phyloP scores from a whole-genome alignment of 306 rosid species.

The Castanea sativa region DNA sequence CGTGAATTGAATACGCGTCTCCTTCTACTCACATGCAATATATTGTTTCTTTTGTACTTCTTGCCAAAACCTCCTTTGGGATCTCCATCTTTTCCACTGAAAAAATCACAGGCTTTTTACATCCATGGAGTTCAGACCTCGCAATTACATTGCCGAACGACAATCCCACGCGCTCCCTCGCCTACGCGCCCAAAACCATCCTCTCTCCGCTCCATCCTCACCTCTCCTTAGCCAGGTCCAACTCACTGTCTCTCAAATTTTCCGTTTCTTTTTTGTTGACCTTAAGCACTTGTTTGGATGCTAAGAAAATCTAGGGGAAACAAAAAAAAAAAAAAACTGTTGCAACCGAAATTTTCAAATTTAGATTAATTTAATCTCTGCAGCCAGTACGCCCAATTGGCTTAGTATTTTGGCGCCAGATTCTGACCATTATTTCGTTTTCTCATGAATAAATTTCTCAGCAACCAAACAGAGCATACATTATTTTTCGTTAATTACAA shows the following conservation, averaged over 20 bases:
- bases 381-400: neutral
- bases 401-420: neutral
- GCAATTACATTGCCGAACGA: constrained; percentile 58
- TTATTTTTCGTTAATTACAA: neutral
- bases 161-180: constrained; percentile 63
- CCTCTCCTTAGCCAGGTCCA: constrained; percentile 46
- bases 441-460: neutral
- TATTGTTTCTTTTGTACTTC: neutral
- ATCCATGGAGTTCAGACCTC: constrained; percentile 84
- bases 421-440: neutral
- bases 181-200: constrained; percentile 49
- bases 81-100: neutral
- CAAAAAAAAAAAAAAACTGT: neutral
- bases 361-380: neutral
- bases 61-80: neutral
- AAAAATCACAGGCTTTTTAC: constrained; percentile 15
- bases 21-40: too few relatives aligned
- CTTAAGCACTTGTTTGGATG: constrained; percentile 13
- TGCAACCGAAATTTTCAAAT: neutral
- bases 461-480: neutral
- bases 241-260: neutral
- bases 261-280: neutral
- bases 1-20: neutral
- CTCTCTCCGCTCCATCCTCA: constrained; percentile 41
- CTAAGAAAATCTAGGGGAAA: neutral